Evolutionary conservation across 495 filamentous ascomycete species (phyloP).

Genomic region (Xeromyces bisporus): DNA sequence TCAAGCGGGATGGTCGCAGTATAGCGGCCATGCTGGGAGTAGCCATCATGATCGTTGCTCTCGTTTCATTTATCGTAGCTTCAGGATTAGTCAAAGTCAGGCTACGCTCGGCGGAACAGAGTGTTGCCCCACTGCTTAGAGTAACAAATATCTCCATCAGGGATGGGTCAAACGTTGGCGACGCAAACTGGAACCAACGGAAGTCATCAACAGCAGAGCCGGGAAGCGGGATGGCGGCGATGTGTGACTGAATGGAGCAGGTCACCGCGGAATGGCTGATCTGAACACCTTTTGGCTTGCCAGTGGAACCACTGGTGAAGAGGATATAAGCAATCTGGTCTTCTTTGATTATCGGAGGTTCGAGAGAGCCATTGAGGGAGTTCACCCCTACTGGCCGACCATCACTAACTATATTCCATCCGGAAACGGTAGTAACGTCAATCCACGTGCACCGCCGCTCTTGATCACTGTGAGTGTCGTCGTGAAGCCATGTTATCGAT

Average conservation of each 20-base stretch:
- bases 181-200: conserved; percentile 62
- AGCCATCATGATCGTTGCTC: conserved; percentile 14
- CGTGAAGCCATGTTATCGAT: conserved; percentile 1
- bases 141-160: conserved; percentile 79
- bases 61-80: conserved; percentile 10
- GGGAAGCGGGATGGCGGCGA: conserved; percentile 9
- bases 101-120: conserved; percentile 22
- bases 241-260: conserved; percentile 54
- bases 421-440: conserved; percentile 11
- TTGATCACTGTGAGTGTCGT: background rate
- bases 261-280: conserved; percentile 56
- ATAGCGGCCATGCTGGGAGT: conserved; percentile 17
- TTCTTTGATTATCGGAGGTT: conserved; percentile 4
- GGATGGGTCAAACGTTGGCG: conserved; percentile 69
- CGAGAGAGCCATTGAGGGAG: background rate
- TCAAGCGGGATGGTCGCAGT: conserved; percentile 11
- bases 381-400: background rate
- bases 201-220: conserved; percentile 49
- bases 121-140: conserved; percentile 43
- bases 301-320: conserved; percentile 77
- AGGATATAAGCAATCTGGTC: conserved; percentile 59
- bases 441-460: conserved; percentile 8
- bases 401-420: conserved; percentile 4
- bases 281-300: conserved; percentile 65
- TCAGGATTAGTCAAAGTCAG: conserved; percentile 12